Evolutionary conservation across 352 stramenopile species (phyloP), one percentile per base, ranked within the genome.

Genomic region (Globisporangium radiosum): DNA sequence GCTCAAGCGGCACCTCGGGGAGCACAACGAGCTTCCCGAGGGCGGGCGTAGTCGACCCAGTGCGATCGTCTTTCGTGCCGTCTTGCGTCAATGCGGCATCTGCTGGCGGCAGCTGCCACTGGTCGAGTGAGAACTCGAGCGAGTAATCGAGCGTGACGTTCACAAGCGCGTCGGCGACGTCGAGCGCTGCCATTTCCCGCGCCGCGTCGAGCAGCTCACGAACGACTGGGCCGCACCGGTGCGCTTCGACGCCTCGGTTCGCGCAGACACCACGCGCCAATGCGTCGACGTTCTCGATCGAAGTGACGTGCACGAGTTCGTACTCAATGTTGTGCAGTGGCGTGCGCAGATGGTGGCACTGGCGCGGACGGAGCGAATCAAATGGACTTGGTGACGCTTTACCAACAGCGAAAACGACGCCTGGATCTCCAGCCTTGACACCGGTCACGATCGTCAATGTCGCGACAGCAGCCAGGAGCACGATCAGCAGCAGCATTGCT

Each of bases 121-220:
- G 59, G 8, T 45, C 47, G 17, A 88, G 54, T 13, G 74, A 55
- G 57, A 86, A 89, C 17, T 44, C 40, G 33, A 89, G 64, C 37
- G 68, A 73, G 56, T 68, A 70, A 56, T 89, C 79, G 39, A 86
- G 56, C 37, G 76, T 85, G 50, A 89, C 55, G 50, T 87, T 89
- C 39, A 83, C 75, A 15, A 87, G 54, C 11, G 55, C 70, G 51
- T 89, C 79, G 19, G 64, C 62, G 44, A 74, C 68, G 1, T 72
- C 65, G 10, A 81, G 48, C 15, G 36, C 59, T 49, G 61, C 71
- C 73, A 89, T 86, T 17, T 87, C 75, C 15, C 69, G 59, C 49
- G 75, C 59, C n/a, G 68, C 64, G 4, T 64, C 70, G 4, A 72
- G 59, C 6, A 87, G 49, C 39, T 83, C 62, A 14, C 58, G 63